phyloP scores from a whole-genome alignment of 139 green algal species.

The Chloropicon primus region DNA sequence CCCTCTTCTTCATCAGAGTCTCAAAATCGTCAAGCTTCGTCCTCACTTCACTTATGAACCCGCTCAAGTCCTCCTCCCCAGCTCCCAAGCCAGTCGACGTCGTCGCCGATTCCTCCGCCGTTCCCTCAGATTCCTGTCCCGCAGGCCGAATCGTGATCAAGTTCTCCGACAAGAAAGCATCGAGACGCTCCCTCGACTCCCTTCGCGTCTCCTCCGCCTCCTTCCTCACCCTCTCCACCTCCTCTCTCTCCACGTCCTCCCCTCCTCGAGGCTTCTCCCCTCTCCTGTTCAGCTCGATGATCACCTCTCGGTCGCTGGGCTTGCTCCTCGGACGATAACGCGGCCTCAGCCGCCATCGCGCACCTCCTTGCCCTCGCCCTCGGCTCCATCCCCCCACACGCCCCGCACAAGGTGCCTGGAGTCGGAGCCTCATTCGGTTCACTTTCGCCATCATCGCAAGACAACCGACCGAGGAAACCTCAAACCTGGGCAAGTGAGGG shows the following conservation, averaged over 20 bases:
- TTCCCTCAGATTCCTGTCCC: neutral
- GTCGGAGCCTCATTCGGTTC: no score
- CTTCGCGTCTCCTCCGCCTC: neutral
- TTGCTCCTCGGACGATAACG: neutral
- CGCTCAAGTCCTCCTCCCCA: neutral
- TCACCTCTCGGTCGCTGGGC: neutral
- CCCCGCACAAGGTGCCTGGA: no score
- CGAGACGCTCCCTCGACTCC: neutral
- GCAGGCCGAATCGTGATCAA: neutral
- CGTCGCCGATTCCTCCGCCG: neutral
- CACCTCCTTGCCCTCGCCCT: no score
- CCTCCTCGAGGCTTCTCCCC: neutral
- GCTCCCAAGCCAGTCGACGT: neutral
- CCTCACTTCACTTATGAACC: neutral
- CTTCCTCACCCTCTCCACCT: neutral
- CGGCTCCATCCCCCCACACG: no score
- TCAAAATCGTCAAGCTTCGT: neutral
- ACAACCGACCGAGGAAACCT: no score
- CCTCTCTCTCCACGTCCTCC: neutral
- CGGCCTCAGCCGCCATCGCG: neutral
- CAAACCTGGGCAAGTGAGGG: no score
- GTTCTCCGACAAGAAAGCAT: neutral
- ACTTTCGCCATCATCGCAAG: no score
- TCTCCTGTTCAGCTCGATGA: neutral
- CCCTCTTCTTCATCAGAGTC: neutral